Evolutionary conservation across 2,329 filamentous ascomycete species (phyloP).

Genomic region (Byssothecium circinans): DNA sequence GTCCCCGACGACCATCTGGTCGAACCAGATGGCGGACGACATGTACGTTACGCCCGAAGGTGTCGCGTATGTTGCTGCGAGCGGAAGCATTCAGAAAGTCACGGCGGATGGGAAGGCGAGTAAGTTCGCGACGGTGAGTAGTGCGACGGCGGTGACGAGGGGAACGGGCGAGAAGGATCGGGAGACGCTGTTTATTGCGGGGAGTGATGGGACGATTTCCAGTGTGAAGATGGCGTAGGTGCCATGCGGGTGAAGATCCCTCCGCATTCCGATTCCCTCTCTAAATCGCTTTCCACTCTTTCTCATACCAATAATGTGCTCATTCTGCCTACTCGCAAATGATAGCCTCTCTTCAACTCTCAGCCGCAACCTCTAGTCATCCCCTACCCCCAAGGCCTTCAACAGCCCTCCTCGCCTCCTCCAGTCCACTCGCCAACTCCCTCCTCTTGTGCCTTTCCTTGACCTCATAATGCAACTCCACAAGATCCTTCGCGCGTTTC

Average conservation of each 20-base stretch:
- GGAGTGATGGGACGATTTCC: constrained; percentile 11
- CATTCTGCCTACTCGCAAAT: no score
- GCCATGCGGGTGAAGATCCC: neutral
- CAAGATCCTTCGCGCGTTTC: constrained; percentile 58
- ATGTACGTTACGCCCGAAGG: constrained; percentile 19
- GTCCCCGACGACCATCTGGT: constrained; percentile 17
- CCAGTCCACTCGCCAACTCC: constrained; percentile 53
- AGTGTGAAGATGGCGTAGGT: constrained; percentile 10
- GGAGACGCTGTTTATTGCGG: constrained; percentile 18
- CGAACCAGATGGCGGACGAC: constrained; percentile 18
- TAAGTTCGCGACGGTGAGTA: constrained; percentile 11
- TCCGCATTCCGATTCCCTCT: no score
- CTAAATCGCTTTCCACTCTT: no score
- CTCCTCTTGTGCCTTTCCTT: constrained; percentile 54
- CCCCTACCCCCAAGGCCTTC: constrained; percentile 33
- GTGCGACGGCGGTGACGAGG: constrained; percentile 14
- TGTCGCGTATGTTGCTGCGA: constrained; percentile 18
- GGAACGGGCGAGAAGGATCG: constrained; percentile 17
- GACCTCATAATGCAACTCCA: constrained; percentile 59
- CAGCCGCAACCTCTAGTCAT: no score
- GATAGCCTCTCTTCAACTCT: no score
- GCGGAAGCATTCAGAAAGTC: constrained; percentile 14
- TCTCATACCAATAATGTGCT: no score
- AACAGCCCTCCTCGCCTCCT: constrained; percentile 54
- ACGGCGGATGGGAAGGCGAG: constrained; percentile 16